Percentiles rank a stretch among this genome's conserved stretches.
Evolutionary conservation across 805 yeast genomes (phyloP).

Genomic region (Scheffersomyces lignosus): DNA sequence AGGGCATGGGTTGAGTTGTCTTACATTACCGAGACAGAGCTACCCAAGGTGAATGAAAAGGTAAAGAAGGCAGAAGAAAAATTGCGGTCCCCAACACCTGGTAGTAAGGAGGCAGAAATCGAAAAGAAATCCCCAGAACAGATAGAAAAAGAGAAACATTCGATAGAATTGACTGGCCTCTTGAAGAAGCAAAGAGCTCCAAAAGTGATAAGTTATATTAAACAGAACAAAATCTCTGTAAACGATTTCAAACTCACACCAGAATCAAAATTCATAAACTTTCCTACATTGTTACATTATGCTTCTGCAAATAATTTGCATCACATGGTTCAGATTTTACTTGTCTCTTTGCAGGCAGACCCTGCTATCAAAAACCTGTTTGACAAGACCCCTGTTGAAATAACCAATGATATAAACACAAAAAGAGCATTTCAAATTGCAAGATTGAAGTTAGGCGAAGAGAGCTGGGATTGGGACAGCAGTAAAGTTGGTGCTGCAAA

Average conservation of each 20-base stretch:
- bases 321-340: constrained; percentile 64
- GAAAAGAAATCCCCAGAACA: constrained; percentile 28
- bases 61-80: constrained; percentile 17
- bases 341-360: constrained; percentile 66
- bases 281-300: constrained; percentile 78
- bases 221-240: constrained; percentile 53
- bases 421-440: constrained; percentile 65
- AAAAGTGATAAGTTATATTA: constrained; percentile 60
- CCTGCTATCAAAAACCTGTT: constrained; percentile 55
- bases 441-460: constrained; percentile 68
- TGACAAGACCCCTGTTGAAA: constrained; percentile 70
- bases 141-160: constrained; percentile 43
- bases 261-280: constrained; percentile 42
- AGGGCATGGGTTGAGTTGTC: constrained; percentile 82
- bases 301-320: constrained; percentile 68
- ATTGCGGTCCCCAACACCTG: constrained; percentile 2
- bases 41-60: constrained; percentile 50
- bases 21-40: constrained; percentile 51
- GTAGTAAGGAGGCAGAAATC: neutral
- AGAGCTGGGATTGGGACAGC: constrained; percentile 63
- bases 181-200: constrained; percentile 80
- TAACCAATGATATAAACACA: constrained; percentile 49
- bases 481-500: constrained; percentile 65
- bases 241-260: constrained; percentile 58
- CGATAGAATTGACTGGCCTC: constrained; percentile 57